These are phyloP conservation scores for Hortiboletus campestris DNA, from an alignment of 768 basidiomycete species.

Conservation along the genomic window DNA sequence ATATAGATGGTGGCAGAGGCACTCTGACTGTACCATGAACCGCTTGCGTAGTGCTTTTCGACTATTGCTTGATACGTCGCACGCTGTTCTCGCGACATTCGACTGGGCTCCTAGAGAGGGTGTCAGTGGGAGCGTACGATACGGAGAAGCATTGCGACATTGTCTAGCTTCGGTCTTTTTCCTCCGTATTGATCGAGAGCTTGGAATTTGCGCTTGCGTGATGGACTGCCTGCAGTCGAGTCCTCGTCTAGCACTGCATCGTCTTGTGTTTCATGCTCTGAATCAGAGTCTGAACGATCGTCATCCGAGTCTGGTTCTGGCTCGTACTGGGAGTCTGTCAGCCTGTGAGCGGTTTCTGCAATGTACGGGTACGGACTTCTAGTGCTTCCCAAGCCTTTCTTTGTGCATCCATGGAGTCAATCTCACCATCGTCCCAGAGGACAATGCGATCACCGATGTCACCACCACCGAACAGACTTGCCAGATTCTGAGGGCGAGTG, in stretches of 20 bases:
- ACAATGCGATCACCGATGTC: slow-evolving; percentile 70
- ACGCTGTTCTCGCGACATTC: slow-evolving; percentile 70
- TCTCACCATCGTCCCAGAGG: slow-evolving; percentile 91
- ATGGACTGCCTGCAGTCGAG: slow-evolving; percentile 37
- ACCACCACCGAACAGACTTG: slow-evolving; percentile 76
- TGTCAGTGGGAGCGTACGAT: background rate
- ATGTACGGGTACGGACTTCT: slow-evolving; percentile 51
- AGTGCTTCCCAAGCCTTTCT: slow-evolving; percentile 82
- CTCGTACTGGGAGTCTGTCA: slow-evolving; percentile 56
- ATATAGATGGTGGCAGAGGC: slow-evolving; percentile 87
- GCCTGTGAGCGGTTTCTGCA: background rate
- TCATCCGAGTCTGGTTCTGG: slow-evolving; percentile 72
- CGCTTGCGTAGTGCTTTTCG: slow-evolving; percentile 79
- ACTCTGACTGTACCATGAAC: slow-evolving; percentile 87
- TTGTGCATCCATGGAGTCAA: slow-evolving; percentile 66
- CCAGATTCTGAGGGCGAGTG: slow-evolving; percentile 82
- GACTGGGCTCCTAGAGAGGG: slow-evolving; percentile 42
- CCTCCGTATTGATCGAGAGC: slow-evolving; percentile 38
- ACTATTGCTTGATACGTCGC: slow-evolving; percentile 60
- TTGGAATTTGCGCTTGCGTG: slow-evolving; percentile 50
- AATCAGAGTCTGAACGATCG: slow-evolving; percentile 43
- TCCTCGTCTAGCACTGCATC: slow-evolving; percentile 40
- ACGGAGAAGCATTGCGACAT: slow-evolving; percentile 31
- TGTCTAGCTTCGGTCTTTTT: slow-evolving; percentile 61
- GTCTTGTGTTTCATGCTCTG: slow-evolving; percentile 44